These are phyloP conservation scores for Puya raimondii DNA, from an alignment of 176 grass and related monocot genomes.

Conservation along the genomic window DNA sequence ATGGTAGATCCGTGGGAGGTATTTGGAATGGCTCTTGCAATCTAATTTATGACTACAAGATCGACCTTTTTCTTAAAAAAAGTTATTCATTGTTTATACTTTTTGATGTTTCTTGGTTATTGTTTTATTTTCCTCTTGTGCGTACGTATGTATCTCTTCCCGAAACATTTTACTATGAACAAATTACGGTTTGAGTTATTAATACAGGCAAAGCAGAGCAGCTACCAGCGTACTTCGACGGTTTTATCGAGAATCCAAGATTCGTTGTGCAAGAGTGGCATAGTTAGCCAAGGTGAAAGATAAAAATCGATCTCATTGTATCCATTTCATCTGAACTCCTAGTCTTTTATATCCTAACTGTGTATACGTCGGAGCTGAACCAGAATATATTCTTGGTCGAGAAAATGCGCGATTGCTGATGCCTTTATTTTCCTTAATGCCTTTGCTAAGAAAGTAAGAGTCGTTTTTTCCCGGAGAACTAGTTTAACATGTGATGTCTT, in stretches of 20 bases:
- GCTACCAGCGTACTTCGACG: slow-evolving; percentile 59
- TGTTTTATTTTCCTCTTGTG: background rate
- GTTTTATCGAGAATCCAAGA: slow-evolving; percentile 47
- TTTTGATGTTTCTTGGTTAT: background rate
- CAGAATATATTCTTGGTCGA: no score
- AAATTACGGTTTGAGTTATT: background rate
- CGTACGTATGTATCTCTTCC: background rate
- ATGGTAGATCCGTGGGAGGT: slow-evolving; percentile 97
- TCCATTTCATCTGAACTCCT: background rate
- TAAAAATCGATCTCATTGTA: background rate
- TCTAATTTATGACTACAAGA: background rate
- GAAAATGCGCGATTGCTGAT: no score
- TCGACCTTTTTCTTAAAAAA: background rate
- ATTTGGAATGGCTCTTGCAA: slow-evolving; percentile 16
- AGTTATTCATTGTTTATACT: background rate
- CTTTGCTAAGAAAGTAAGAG: no score
- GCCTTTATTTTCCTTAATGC: no score
- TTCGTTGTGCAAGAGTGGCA: slow-evolving; percentile 32
- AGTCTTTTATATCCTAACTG: background rate
- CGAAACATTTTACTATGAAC: background rate
- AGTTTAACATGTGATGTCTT: no score
- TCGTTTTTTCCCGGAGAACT: no score
- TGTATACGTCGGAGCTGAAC: no score
- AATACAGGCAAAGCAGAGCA: slow-evolving; percentile 55
- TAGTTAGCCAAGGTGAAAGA: slow-evolving; percentile 41